These are phyloP conservation scores for Solanum lignicaule DNA, from an alignment of 257 asterid species.

Conservation along the genomic window DNA sequence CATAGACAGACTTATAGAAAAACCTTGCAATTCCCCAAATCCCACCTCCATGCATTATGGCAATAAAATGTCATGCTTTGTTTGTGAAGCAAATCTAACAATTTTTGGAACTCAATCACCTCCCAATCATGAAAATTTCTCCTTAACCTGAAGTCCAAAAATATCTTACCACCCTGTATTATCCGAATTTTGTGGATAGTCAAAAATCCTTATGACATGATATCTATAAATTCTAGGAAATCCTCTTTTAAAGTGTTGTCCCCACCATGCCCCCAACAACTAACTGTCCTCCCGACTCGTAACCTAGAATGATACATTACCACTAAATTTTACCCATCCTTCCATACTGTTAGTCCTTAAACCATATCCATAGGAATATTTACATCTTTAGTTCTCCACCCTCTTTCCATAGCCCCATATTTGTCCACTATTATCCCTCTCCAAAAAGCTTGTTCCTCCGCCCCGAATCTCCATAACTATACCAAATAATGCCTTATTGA, in stretches of 20 bases:
- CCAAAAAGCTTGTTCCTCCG: not conserved
- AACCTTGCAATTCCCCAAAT: not conserved
- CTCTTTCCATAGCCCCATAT: not conserved
- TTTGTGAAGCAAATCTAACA: not conserved
- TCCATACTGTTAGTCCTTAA: not conserved
- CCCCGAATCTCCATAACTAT: not conserved
- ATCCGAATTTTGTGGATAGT: not conserved
- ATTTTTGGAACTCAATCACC: not conserved
- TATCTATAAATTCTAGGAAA: not conserved
- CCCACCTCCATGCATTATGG: not conserved
- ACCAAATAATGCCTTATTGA: not conserved
- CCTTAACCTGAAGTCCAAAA: not conserved
- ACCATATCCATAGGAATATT: not conserved
- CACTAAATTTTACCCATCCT: not conserved
- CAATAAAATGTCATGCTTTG: not conserved
- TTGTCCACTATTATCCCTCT: not conserved
- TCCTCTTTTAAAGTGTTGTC: not conserved
- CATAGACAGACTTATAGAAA: not conserved
- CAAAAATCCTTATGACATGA: not conserved
- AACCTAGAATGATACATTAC: not conserved
- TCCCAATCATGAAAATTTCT: not conserved
- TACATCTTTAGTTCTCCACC: not conserved
- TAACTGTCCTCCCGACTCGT: not conserved
- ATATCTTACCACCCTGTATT: not conserved
- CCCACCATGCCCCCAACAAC: not conserved